phyloP scores from a whole-genome alignment of 495 filamentous ascomycete species.

The Cenococcum geophilum region DNA sequence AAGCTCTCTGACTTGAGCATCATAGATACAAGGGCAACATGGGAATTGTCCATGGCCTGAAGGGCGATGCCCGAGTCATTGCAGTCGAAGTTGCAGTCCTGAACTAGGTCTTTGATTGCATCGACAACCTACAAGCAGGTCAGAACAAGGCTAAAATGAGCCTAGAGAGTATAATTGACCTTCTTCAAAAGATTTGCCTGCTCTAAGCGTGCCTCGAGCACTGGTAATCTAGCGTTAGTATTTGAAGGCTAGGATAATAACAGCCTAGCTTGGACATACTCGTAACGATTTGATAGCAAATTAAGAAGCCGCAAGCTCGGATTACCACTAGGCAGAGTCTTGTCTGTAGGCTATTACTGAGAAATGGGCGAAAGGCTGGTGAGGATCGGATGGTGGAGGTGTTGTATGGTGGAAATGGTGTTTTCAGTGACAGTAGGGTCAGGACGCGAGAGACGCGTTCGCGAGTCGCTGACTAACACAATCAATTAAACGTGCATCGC shows the following conservation, averaged over 20 bases:
- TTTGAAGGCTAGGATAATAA: neutral
- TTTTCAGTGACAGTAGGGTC: neutral
- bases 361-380: too few relatives aligned
- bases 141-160: slow-evolving; percentile 16
- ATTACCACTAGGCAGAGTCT: too few relatives aligned
- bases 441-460: neutral
- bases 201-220: slow-evolving; percentile 96
- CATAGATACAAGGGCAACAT: slow-evolving; percentile 98
- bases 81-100: slow-evolving; percentile 99
- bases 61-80: slow-evolving; percentile 98
- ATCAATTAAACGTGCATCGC: neutral
- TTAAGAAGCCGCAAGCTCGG: too few relatives aligned
- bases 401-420: neutral
- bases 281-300: neutral
- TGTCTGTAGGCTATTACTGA: too few relatives aligned
- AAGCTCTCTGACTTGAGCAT: slow-evolving; percentile 93
- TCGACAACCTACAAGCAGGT: slow-evolving; percentile 70
- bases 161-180: slow-evolving; percentile 46
- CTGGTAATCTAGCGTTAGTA: slow-evolving; percentile 38
- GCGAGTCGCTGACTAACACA: neutral
- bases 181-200: slow-evolving; percentile 94
- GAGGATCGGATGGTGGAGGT: neutral
- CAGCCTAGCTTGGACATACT: neutral
- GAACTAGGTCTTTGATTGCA: slow-evolving; percentile 97
- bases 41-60: slow-evolving; percentile 99